phyloP scores from a whole-genome alignment of 148 eudicot species.

The Vaccinium myrtillus region DNA sequence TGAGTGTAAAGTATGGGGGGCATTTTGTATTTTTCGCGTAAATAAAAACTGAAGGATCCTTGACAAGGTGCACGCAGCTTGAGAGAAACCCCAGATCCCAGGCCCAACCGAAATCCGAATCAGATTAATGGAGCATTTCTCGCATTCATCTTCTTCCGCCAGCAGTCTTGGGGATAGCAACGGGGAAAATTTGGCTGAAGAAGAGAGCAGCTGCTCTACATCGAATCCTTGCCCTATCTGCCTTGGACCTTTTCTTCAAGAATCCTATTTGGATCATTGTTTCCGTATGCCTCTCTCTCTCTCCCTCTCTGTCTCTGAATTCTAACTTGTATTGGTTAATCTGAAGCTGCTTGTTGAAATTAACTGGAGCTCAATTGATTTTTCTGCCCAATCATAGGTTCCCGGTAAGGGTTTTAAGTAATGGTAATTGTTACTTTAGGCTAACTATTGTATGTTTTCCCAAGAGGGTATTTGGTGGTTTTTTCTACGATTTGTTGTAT shows the following conservation, averaged over 20 bases:
- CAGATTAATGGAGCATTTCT: neutral
- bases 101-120: neutral
- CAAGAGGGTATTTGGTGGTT: neutral
- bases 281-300: conserved; percentile 51
- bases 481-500: neutral
- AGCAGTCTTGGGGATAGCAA: neutral
- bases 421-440: neutral
- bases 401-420: neutral
- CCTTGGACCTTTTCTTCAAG: conserved; percentile 43
- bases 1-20: no score
- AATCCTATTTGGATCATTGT: conserved; percentile 68
- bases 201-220: conserved; percentile 8
- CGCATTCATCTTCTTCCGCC: neutral
- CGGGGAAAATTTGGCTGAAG: conserved; percentile 12
- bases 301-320: neutral
- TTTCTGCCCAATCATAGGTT: neutral
- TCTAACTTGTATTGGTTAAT: neutral
- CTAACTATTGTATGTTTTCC: neutral
- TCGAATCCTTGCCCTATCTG: conserved; percentile 74
- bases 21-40: no score
- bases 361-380: neutral
- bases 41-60: no score
- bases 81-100: neutral
- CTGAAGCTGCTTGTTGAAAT: neutral
- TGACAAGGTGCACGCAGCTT: no score